Evolutionary conservation across 169 alveolate genomes (phyloP).

Genomic region (Sarcocystis neurona): DNA sequence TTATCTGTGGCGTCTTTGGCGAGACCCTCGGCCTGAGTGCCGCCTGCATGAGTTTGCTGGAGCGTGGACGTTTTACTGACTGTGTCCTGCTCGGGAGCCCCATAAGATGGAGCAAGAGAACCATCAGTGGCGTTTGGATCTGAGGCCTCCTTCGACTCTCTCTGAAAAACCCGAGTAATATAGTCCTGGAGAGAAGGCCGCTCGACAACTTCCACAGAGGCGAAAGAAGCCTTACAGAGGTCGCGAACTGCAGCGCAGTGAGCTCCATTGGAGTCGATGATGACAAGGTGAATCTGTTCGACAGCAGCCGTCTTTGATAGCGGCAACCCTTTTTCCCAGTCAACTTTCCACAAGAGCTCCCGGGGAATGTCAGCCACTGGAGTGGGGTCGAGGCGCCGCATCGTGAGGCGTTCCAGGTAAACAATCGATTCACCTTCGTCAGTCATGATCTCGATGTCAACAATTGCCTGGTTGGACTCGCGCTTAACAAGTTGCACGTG

Average conservation of each 20-base stretch:
- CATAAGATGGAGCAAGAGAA: neutral
- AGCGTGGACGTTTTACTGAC: neutral
- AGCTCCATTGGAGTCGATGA: constrained; percentile 23
- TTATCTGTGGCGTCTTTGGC: too few species aligned
- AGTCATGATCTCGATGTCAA: constrained; percentile 54
- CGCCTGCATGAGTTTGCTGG: neutral
- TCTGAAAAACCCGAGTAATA: neutral
- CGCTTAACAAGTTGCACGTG: constrained; percentile 61
- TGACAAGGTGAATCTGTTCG: neutral
- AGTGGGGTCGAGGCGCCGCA: constrained; percentile 59
- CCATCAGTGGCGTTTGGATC: too few species aligned
- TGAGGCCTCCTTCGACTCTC: neutral
- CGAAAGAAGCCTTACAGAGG: neutral
- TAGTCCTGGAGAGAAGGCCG: neutral
- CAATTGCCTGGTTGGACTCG: constrained; percentile 58
- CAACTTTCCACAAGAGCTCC: constrained; percentile 64
- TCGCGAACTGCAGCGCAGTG: neutral
- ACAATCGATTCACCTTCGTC: constrained; percentile 43
- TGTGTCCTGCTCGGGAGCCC: neutral
- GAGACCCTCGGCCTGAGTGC: too few species aligned
- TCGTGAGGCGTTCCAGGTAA: constrained; percentile 36
- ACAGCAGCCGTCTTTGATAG: neutral
- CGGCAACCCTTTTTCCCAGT: constrained; percentile 50
- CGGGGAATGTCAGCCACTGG: constrained; percentile 69
- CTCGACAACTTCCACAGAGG: constrained; percentile 11